Evolutionary conservation across 768 basidiomycete species (phyloP).

Genomic region (Boletus sp.): DNA sequence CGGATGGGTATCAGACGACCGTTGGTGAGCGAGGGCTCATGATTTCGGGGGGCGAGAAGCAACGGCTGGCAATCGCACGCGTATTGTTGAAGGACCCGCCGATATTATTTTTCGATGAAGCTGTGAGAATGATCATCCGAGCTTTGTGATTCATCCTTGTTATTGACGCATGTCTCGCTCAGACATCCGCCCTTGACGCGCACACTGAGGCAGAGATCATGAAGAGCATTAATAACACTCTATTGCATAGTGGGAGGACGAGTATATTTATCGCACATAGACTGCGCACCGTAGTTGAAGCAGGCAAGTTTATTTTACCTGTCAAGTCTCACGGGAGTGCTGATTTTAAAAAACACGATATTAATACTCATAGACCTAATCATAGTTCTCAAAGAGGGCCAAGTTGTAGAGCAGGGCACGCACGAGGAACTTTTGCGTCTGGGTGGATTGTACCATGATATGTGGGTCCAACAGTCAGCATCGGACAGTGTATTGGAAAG

Average conservation of each 20-base stretch:
- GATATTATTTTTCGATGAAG: conserved; percentile 98
- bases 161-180: background rate
- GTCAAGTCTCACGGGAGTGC: background rate
- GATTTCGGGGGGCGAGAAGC: conserved; percentile 99
- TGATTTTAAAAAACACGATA: background rate
- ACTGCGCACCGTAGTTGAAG: conserved; percentile 83
- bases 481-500: conserved; percentile 27
- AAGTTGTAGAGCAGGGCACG: conserved; percentile 89
- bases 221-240: conserved; percentile 81
- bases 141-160: background rate
- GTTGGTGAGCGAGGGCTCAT: conserved; percentile 97
- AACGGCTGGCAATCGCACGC: conserved; percentile 90
- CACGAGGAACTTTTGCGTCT: conserved; percentile 78
- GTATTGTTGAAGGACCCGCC: conserved; percentile 92
- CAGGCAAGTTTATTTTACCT: conserved; percentile 49
- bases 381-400: conserved; percentile 89
- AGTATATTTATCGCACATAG: conserved; percentile 97
- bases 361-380: conserved; percentile 62
- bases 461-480: conserved; percentile 78
- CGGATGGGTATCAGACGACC: conserved; percentile 83
- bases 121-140: conserved; percentile 51
- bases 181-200: conserved; percentile 96
- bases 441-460: conserved; percentile 70
- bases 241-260: conserved; percentile 77
- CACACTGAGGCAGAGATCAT: conserved; percentile 94